A percentile compares a stretch with the other conserved stretches of the same genome.
These are phyloP conservation scores for Pythium biforme DNA, from an alignment of 352 stramenopile species.

Conservation along the genomic window DNA sequence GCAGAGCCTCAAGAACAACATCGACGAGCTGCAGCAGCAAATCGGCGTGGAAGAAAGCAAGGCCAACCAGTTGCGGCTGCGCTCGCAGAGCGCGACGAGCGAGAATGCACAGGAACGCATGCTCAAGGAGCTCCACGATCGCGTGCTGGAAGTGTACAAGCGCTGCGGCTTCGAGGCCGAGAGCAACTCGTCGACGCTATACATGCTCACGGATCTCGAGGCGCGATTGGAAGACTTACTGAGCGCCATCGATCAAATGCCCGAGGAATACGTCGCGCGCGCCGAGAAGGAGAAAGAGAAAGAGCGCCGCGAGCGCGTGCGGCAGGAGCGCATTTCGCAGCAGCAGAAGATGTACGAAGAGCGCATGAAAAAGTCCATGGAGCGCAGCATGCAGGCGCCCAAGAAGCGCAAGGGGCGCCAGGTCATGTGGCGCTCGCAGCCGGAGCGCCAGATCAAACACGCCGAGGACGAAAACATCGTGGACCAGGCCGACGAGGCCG, in stretches of 20 bases:
- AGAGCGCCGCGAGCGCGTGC: conserved; percentile 88
- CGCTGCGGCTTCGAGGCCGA: conserved; percentile 91
- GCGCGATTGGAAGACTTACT: conserved; percentile 90
- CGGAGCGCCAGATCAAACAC: conserved; percentile 72
- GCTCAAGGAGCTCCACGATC: conserved; percentile 88
- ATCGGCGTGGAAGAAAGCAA: conserved; percentile 87
- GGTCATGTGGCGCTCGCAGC: conserved; percentile 92
- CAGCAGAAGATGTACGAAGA: conserved; percentile 94
- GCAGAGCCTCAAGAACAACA: conserved; percentile 79
- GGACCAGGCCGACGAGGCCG: conserved; percentile 76
- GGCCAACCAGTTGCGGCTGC: conserved; percentile 63
- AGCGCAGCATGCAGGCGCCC: conserved; percentile 90
- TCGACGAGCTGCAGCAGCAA: conserved; percentile 88
- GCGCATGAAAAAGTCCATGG: conserved; percentile 93
- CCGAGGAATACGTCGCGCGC: conserved; percentile 92
- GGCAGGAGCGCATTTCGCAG: conserved; percentile 89
- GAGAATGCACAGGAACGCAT: conserved; percentile 90
- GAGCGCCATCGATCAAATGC: conserved; percentile 91
- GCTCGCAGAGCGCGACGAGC: conserved; percentile 63
- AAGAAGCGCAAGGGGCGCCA: conserved; percentile 92
- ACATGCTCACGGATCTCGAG: conserved; percentile 94
- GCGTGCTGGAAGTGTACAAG: conserved; percentile 90
- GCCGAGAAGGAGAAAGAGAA: conserved; percentile 96
- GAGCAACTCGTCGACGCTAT: conserved; percentile 90
- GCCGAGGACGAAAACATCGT: conserved; percentile 78